phyloP scores from a whole-genome alignment of 768 basidiomycete genomes.

The Hortiboletus campestris region DNA sequence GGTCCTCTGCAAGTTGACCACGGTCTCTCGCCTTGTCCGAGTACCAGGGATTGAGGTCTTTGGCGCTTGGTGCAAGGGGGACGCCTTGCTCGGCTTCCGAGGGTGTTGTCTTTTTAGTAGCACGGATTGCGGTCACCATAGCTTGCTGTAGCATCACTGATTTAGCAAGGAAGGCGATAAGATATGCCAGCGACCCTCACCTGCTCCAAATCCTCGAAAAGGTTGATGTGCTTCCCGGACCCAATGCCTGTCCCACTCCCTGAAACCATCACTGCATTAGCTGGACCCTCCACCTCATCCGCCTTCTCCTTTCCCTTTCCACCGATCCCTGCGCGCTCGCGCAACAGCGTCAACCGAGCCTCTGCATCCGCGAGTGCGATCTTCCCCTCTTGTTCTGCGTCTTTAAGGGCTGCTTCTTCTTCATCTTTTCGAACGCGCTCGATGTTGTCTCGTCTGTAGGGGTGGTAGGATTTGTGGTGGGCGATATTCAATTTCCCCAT shows the following conservation, averaged over 20 bases:
- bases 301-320: slow-evolving; percentile 38
- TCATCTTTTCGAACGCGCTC: slow-evolving; percentile 79
- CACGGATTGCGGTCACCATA: slow-evolving; percentile 44
- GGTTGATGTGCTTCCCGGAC: slow-evolving; percentile 71
- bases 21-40: slow-evolving; percentile 30
- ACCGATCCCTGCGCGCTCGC: slow-evolving; percentile 55
- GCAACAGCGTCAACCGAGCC: slow-evolving; percentile 64
- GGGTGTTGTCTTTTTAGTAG: slow-evolving; percentile 46
- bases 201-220: slow-evolving; percentile 81
- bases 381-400: slow-evolving; percentile 67
- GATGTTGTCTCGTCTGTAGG: slow-evolving; percentile 82
- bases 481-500: slow-evolving; percentile 66
- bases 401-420: slow-evolving; percentile 67
- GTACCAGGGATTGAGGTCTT: slow-evolving; percentile 86
- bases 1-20: slow-evolving; percentile 29
- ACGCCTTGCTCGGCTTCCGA: slow-evolving; percentile 68
- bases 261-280: background rate
- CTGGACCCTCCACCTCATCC: slow-evolving; percentile 25
- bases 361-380: slow-evolving; percentile 80
- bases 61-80: slow-evolving; percentile 67
- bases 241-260: slow-evolving; percentile 1
- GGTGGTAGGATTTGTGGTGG: slow-evolving; percentile 90
- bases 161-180: background rate
- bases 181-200: slow-evolving; percentile 34
- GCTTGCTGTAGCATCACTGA: slow-evolving; percentile 36